phyloP scores from a whole-genome alignment of 306 rosid species.

The Prinsepia uniflora region DNA sequence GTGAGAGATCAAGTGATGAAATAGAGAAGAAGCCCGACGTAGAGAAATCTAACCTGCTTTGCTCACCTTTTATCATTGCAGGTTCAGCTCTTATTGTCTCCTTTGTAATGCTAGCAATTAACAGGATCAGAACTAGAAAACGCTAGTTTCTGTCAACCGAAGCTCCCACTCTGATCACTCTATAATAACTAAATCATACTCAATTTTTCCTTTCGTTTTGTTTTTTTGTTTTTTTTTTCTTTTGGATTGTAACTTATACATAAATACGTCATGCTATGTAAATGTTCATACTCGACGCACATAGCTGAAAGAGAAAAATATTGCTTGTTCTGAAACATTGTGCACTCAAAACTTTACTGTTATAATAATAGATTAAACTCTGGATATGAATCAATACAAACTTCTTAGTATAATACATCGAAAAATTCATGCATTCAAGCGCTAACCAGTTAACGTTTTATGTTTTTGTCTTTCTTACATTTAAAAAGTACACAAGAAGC shows the following conservation, averaged over 20 bases:
- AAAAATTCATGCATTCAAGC: too few relatives aligned
- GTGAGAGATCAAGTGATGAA: conserved; percentile 19
- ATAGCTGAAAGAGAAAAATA: not conserved
- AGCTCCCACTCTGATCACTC: not conserved
- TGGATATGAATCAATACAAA: too few relatives aligned
- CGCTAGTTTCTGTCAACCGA: conserved; percentile 11
- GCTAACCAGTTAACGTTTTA: too few relatives aligned
- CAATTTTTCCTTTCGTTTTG: not conserved
- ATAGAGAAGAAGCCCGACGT: conserved; percentile 18
- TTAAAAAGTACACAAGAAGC: too few relatives aligned
- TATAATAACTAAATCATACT: not conserved
- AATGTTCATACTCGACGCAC: not conserved
- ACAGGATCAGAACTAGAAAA: conserved; percentile 32
- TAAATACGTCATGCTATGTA: too few relatives aligned
- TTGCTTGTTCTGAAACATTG: too few relatives aligned
- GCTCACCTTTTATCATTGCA: conserved; percentile 38
- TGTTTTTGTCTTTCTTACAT: too few relatives aligned
- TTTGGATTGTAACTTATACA: not conserved
- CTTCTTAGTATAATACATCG: too few relatives aligned
- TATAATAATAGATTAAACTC: too few relatives aligned
- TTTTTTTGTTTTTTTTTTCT: not conserved
- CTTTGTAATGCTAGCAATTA: conserved; percentile 33
- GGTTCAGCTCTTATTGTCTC: conserved; percentile 57
- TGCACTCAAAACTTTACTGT: too few relatives aligned
- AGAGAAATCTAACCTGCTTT: conserved; percentile 23